phyloP scores from a whole-genome alignment of 441 rosid genomes.

The Syzygium malaccense region DNA sequence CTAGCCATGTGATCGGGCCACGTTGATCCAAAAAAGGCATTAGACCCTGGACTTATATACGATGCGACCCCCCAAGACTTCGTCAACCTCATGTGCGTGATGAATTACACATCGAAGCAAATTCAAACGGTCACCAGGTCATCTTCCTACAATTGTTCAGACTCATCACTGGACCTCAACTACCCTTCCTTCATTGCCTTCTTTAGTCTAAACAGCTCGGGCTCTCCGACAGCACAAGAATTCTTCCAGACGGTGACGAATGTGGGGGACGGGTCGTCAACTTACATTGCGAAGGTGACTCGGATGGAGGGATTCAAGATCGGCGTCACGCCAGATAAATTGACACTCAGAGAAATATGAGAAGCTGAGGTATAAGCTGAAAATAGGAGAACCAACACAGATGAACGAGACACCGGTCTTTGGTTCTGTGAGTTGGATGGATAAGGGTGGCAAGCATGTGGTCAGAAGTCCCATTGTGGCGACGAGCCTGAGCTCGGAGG shows the following conservation, averaged over 20 bases:
- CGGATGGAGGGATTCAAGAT: slow-evolving; percentile 23
- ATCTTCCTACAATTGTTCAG: slow-evolving; percentile 27
- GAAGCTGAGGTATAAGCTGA: slow-evolving; percentile 33
- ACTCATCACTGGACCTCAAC: slow-evolving; percentile 26
- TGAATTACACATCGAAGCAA: slow-evolving; percentile 28
- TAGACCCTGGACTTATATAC: slow-evolving; percentile 38
- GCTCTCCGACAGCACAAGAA: background rate
- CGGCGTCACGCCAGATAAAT: slow-evolving; percentile 22
- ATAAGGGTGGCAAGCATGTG: slow-evolving; percentile 15
- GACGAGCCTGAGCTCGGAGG: slow-evolving; percentile 1
- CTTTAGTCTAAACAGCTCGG: background rate
- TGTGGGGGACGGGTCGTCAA: slow-evolving; percentile 14
- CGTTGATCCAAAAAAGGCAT: slow-evolving; percentile 31
- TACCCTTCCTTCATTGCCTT: slow-evolving; percentile 34
- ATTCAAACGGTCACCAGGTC: slow-evolving; percentile 29
- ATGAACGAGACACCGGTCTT: slow-evolving; percentile 2
- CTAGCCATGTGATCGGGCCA: slow-evolving; percentile 40
- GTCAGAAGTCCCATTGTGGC: slow-evolving; percentile 40
- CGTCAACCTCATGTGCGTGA: slow-evolving; percentile 24
- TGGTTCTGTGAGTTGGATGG: slow-evolving; percentile 43
- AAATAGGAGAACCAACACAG: slow-evolving; percentile 22
- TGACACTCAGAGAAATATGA: slow-evolving; percentile 30
- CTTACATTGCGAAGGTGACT: slow-evolving; percentile 24
- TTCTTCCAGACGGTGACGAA: slow-evolving; percentile 42
- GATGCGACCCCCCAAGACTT: slow-evolving; percentile 23